Evolutionary conservation across 306 rosid genomes (phyloP).

Genomic region (Cicer judaicum): DNA sequence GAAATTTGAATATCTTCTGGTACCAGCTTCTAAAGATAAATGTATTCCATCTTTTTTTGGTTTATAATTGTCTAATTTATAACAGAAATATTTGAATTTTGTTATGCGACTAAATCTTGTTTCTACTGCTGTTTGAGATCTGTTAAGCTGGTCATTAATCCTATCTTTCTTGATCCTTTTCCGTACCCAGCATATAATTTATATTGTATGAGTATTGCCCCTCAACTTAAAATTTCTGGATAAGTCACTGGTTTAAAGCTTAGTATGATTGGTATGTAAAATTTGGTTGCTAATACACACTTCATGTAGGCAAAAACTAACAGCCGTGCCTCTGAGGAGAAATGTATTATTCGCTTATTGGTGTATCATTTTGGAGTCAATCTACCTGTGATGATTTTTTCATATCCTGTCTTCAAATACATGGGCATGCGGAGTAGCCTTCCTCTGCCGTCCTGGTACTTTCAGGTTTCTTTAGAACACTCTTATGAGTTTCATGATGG

Average conservation of each 20-base stretch:
- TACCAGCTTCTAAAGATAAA: too few relatives aligned
- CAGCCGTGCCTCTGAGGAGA: conserved; percentile 89
- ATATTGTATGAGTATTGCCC: background rate
- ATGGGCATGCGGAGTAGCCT: conserved; percentile 95
- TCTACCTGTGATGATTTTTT: conserved; percentile 80
- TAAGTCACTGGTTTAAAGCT: background rate
- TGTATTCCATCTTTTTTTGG: too few relatives aligned
- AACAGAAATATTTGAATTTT: too few relatives aligned
- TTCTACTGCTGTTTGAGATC: background rate
- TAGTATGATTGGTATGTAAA: background rate
- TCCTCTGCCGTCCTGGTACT: conserved; percentile 98
- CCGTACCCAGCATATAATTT: background rate
- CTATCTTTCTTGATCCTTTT: background rate
- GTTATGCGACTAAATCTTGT: background rate
- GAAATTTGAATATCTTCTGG: too few relatives aligned
- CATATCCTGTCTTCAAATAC: conserved; percentile 81
- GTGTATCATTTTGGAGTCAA: conserved; percentile 90
- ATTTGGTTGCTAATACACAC: conserved; percentile 39
- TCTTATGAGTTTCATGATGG: conserved; percentile 30
- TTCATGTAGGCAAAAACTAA: conserved; percentile 75
- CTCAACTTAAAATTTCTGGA: background rate
- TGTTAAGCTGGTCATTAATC: background rate
- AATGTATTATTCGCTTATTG: conserved; percentile 79
- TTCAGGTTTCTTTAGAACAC: conserved; percentile 71
- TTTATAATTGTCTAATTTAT: too few relatives aligned